Evolutionary conservation across 768 basidiomycete species (phyloP), one percentile per base, ranked within the genome.

Genomic region (Panaeolus cyanescens): DNA sequence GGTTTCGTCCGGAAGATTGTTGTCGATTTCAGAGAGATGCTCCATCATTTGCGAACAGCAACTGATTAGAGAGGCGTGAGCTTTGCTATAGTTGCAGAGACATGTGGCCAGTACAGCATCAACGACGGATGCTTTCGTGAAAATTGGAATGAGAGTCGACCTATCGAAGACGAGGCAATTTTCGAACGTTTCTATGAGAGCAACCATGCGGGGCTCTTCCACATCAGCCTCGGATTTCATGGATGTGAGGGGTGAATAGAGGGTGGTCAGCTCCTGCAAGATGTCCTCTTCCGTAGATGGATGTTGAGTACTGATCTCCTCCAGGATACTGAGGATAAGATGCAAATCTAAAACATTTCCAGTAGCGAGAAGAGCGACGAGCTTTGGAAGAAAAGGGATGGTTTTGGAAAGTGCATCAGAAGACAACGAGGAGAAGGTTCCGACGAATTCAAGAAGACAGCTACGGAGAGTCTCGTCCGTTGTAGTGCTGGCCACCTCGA

Each of bases 181-280:
- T 34, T 65, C 64, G 55, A 67, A 63, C 22, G 61, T 25, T 40
- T 58, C 59, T n/a, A 65, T 54, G 40, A 62, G 50, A 12, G 54
- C 59, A 22, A 34, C 50, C 1, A 57, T 34, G 7, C 22, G 34
- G 31, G 42, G 32, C 10, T 54, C 45, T 20, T 42, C 55, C 5
- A 8, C 33, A 19, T 20, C 31, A n/a, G 57, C 28, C 4, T 59
- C 60, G 19, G 31, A 32, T 12, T 61, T 33, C 22, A 57, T 31
- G 13, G 20, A n/a, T 10, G 9, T 20, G 28, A 62, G 33, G 9
- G 64, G 62, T 17, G 22, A 54, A 40, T 37, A 61, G 4, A 56
- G 20, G 20, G 33, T 32, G 28, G 59, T 59, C 22, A 58, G 36
- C 10, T 32, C 39, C 15, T 60, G 36, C 15, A 67, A 6, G 20